These are phyloP conservation scores for Colletotrichum noveboracense DNA, from an alignment of 2,329 filamentous ascomycete genomes.

Conservation along the genomic window DNA sequence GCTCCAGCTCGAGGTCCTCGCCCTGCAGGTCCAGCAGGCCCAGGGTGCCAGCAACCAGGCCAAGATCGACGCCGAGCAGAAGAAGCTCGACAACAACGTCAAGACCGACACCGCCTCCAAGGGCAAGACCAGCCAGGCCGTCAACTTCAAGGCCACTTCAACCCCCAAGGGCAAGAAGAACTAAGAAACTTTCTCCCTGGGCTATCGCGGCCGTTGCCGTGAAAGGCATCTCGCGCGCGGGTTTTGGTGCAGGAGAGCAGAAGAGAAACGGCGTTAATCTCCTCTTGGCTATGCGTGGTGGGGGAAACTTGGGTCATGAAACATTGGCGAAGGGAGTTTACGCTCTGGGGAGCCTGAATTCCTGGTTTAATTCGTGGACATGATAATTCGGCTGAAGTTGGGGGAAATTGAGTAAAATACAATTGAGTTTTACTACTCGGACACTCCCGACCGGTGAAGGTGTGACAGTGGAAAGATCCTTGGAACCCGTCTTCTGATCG, in stretches of 20 bases:
- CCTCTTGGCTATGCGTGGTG: background rate
- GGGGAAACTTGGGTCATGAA: background rate
- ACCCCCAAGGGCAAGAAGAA: background rate
- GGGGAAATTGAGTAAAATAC: background rate
- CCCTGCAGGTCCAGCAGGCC: slow-evolving; percentile 56
- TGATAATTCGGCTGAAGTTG: slow-evolving; percentile 13
- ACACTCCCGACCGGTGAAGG: background rate
- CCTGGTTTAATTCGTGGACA: slow-evolving; percentile 3
- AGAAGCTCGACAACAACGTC: slow-evolving; percentile 60
- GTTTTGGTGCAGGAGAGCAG: background rate
- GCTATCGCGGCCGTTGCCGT: background rate
- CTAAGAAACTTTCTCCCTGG: background rate
- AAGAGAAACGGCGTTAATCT: background rate
- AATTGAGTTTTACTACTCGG: background rate
- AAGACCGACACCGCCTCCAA: slow-evolving; percentile 37
- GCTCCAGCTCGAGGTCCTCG: slow-evolving; percentile 56
- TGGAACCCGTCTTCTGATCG: background rate
- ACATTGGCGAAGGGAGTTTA: background rate
- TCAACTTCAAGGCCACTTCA: slow-evolving; percentile 37
- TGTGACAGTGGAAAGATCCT: background rate
- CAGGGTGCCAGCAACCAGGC: slow-evolving; percentile 48
- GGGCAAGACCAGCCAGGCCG: slow-evolving; percentile 38
- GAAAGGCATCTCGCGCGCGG: background rate
- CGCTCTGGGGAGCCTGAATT: background rate
- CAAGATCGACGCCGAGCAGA: slow-evolving; percentile 51